Base-by-base conservation (phyloP, 495 filamentous ascomycete species). In the Aspergillus leporis region DNA sequence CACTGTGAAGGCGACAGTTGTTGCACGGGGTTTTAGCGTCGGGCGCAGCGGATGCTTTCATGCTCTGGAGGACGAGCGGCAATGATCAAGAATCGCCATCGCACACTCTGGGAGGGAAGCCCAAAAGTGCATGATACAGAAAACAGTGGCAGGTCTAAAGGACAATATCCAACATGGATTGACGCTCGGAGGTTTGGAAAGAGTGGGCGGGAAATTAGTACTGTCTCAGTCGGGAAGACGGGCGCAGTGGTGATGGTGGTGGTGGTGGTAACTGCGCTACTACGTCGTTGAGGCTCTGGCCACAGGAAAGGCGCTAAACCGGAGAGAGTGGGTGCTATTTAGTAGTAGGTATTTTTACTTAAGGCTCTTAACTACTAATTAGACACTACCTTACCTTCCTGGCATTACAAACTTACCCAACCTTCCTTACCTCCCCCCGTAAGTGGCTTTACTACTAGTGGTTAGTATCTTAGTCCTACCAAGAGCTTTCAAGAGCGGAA, bases 81-180 rank as follows among this genome's bases (percentile, higher is more conserved):
- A 59, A 53, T 58, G 54, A 57, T 67, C 62, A 66, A 49, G 55
- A 61, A 64, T 50, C 62, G 62, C 59, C 65, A 70, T 70, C 60
- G 63, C 62, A 65, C 60, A 63, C 36, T 61, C 55, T 49, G 60
- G 55, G 54, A 52, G 32, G 19, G 43, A 28, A 48, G 41, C 51
- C 57, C 53, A 59, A 53, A 31, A 40, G 55, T 58, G 53, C 60
- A 64, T 64, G 55, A 49, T 58, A 59, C 53, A 50, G 45, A 62
- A 49, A 28, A 13, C 12, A 30, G 10, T 10, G 50, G 36, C 46
- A 36, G 32, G 8, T 5, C 25, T 18, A 47, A 46, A 48, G 52
- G 28, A 30, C 12, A n/a, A 46, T 46, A 13, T 45, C 49, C 41
- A 32, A n/a, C 7, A 49, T 31, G 10, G 49, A 49, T n/a, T 22